A percentile compares a stretch with the other conserved stretches of the same genome.
phyloP scores from a whole-genome alignment of 345 rosid genomes.

The Hypericum androsaemum region DNA sequence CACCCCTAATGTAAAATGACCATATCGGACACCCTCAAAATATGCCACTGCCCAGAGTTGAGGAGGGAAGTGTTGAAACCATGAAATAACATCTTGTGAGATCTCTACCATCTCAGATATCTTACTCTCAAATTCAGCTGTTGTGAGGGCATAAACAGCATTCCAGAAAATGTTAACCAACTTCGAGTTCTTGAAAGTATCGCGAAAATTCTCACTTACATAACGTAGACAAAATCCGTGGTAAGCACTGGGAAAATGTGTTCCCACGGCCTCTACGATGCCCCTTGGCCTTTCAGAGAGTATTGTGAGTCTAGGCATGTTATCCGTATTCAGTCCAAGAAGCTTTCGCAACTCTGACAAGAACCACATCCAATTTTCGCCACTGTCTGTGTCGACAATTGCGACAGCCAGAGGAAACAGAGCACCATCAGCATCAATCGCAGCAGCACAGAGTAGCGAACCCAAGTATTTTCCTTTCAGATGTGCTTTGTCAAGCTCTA shows the following conservation, averaged over 20 bases:
- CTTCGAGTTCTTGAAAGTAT: constrained; percentile 87
- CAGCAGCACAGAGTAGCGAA: constrained; percentile 76
- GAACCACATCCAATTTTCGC: constrained; percentile 99
- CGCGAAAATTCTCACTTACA: constrained; percentile 85
- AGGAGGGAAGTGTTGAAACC: constrained; percentile 79
- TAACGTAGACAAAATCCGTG: constrained; percentile 91
- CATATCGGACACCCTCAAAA: constrained; percentile 80
- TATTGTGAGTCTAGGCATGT: constrained; percentile 95
- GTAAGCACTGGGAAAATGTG: constrained; percentile 90
- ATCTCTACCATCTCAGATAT: constrained; percentile 83
- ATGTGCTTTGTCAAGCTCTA: constrained; percentile 83
- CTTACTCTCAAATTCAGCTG: constrained; percentile 74
- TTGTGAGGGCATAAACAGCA: constrained; percentile 87
- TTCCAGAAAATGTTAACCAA: constrained; percentile 91
- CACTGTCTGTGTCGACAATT: constrained; percentile 64
- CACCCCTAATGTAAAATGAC: constrained; percentile 79
- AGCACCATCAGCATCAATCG: constrained; percentile 81
- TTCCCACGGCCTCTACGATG: constrained; percentile 83
- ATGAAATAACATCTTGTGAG: constrained; percentile 58
- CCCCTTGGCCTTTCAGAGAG: constrained; percentile 86
- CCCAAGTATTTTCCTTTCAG: constrained; percentile 96
- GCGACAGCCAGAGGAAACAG: constrained; percentile 91
- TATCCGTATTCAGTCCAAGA: constrained; percentile 82
- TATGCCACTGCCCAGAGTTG: constrained; percentile 91
- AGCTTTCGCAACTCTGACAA: constrained; percentile 91